phyloP scores from a whole-genome alignment of 176 grass and related monocot genomes.

The Rhynchospora breviuscula region DNA sequence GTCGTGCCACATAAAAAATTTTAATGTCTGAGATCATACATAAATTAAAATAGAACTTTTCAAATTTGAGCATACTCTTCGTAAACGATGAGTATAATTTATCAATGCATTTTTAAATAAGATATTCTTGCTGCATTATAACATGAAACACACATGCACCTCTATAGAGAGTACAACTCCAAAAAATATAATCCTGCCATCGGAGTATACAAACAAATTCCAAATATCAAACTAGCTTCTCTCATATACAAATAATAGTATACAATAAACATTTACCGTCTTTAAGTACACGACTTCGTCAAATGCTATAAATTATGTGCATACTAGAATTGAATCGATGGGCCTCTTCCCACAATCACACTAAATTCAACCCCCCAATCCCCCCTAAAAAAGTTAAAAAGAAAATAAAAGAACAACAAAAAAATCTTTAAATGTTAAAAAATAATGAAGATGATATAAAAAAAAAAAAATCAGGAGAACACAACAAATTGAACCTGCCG shows the following conservation, averaged over 20 bases:
- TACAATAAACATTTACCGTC: not conserved
- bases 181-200: not conserved
- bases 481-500: not conserved
- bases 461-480: not conserved
- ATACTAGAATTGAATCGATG: slow-evolving; percentile 15
- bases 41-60: too few species aligned
- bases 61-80: too few species aligned
- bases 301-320: slow-evolving; percentile 14
- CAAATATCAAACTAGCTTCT: not conserved
- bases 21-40: too few species aligned
- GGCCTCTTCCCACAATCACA: slow-evolving; percentile 10
- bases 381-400: not conserved
- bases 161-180: too few species aligned
- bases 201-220: not conserved
- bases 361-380: not conserved
- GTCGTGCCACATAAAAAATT: too few species aligned
- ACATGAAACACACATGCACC: too few species aligned
- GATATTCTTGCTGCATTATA: too few species aligned
- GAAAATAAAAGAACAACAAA: not conserved
- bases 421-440: not conserved
- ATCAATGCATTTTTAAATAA: too few species aligned
- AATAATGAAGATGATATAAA: slow-evolving; percentile 9
- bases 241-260: slow-evolving; percentile 4
- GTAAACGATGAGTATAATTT: too few species aligned
- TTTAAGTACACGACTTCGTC: not conserved